Evolutionary conservation across 495 filamentous ascomycete species (phyloP).

Genomic region (Neurospora pannonica): DNA sequence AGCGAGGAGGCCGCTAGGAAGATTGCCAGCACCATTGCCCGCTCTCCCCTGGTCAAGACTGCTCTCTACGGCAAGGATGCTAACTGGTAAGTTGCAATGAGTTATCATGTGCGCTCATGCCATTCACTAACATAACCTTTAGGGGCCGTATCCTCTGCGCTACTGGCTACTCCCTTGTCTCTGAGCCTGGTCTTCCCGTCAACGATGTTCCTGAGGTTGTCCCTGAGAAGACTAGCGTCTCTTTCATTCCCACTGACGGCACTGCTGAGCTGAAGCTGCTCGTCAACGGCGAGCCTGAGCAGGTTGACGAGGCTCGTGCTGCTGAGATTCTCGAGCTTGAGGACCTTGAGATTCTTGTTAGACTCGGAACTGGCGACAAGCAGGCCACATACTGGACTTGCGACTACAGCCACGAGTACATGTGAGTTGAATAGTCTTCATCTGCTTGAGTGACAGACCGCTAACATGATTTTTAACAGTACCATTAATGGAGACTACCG

Average conservation of each 20-base stretch:
- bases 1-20: constrained; percentile 54
- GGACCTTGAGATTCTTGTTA: constrained; percentile 71
- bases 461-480: constrained; percentile 19
- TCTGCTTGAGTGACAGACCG: background rate
- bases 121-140: constrained; percentile 4
- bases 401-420: constrained; percentile 97
- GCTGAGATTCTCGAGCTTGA: constrained; percentile 79
- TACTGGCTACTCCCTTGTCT: constrained; percentile 77
- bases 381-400: constrained; percentile 90
- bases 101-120: background rate
- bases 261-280: constrained; percentile 72
- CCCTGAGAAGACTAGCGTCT: constrained; percentile 81
- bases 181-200: constrained; percentile 42
- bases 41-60: constrained; percentile 91
- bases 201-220: constrained; percentile 54
- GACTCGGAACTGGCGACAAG: constrained; percentile 60
- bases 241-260: constrained; percentile 81
- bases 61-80: constrained; percentile 94
- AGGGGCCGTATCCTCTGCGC: constrained; percentile 88
- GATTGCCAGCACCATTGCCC: constrained; percentile 84
- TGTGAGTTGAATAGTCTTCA: constrained; percentile 23
- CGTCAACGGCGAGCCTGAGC: constrained; percentile 84
- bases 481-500: constrained; percentile 91
- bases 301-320: constrained; percentile 74
- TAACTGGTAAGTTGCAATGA: constrained; percentile 55